Conservation (phyloP, 768 basidiomycete species). For the Agaricus subrufescens region DNA sequence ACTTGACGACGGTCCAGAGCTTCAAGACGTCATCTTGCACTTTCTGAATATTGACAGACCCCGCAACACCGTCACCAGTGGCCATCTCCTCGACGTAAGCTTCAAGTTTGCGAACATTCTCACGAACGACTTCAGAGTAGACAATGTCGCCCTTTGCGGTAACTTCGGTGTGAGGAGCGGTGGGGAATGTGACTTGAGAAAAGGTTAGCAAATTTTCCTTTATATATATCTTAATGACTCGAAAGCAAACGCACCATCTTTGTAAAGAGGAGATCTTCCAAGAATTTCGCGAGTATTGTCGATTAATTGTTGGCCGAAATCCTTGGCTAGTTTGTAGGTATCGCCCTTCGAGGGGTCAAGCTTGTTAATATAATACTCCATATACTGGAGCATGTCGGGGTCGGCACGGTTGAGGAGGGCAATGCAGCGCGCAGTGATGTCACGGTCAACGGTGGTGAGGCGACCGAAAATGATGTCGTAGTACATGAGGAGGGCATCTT, state of each 20-base stretch:
- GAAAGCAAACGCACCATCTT: slow-evolving; percentile 72
- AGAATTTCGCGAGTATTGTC: slow-evolving; percentile 89
- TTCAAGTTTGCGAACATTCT: slow-evolving; percentile 95
- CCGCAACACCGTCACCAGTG: slow-evolving; percentile 81
- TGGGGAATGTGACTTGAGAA: slow-evolving; percentile 87
- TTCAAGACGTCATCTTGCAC: slow-evolving; percentile 96
- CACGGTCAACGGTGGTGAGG: slow-evolving; percentile 89
- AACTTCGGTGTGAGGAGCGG: slow-evolving; percentile 93
- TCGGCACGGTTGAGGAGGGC: slow-evolving; percentile 97
- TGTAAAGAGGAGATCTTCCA: slow-evolving; percentile 83
- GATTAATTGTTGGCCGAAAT: slow-evolving; percentile 93
- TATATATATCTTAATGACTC: neutral
- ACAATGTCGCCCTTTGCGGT: slow-evolving; percentile 92
- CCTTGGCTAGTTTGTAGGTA: slow-evolving; percentile 92
- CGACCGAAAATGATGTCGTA: slow-evolving; percentile 98
- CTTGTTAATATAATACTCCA: slow-evolving; percentile 92
- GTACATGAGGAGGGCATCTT: slow-evolving; percentile 94
- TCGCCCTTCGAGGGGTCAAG: slow-evolving; percentile 81
- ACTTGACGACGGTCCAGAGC: slow-evolving; percentile 95
- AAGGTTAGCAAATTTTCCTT: slow-evolving; percentile 4
- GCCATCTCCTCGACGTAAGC: slow-evolving; percentile 99
- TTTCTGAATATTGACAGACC: slow-evolving; percentile 90
- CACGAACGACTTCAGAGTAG: slow-evolving; percentile 91
- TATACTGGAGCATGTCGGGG: slow-evolving; percentile 84
- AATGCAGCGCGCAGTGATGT: slow-evolving; percentile 96